A percentile compares a stretch with the other conserved stretches of the same genome.
phyloP scores from a whole-genome alignment of 1,139 yeast species.

The Kurtzmaniella quercitrusa region DNA sequence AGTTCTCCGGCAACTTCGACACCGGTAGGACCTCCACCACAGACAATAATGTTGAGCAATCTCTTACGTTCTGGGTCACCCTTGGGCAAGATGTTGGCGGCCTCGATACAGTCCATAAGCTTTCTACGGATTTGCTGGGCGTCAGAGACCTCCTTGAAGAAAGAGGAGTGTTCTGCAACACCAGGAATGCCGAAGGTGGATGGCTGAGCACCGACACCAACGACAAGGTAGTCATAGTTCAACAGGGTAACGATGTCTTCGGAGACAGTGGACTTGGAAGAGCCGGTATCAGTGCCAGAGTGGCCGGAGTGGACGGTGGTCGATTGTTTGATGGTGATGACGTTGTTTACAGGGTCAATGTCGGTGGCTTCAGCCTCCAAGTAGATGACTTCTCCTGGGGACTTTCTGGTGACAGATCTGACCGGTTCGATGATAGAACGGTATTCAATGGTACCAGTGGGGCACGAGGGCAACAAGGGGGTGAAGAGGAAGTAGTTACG shows the following conservation, averaged over 20 bases:
- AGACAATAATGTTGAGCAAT: conserved; percentile 77
- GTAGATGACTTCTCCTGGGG: conserved; percentile 75
- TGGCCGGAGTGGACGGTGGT: conserved; percentile 51
- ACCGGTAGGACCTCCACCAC: conserved; percentile 98
- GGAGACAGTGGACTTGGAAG: conserved; percentile 47
- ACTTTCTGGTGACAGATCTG: conserved; percentile 43
- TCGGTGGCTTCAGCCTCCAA: conserved; percentile 89
- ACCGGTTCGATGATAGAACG: conserved; percentile 90
- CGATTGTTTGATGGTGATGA: conserved; percentile 54
- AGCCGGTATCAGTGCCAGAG: conserved; percentile 48
- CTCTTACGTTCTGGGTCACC: conserved; percentile 78
- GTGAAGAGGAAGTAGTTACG: conserved; percentile 93
- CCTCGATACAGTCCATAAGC: conserved; percentile 77
- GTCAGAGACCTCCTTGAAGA: conserved; percentile 83
- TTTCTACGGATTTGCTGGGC: conserved; percentile 72
- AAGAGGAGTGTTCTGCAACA: conserved; percentile 80
- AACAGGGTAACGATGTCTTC: conserved; percentile 47
- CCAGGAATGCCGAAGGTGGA: conserved; percentile 93
- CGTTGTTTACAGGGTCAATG: conserved; percentile 66
- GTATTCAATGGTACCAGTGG: conserved; percentile 88
- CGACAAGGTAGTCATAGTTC: conserved; percentile 73
- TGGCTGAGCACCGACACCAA: conserved; percentile 91
- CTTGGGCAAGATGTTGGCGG: conserved; percentile 71
- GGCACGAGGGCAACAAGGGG: conserved; percentile 88
- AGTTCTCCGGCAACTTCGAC: conserved; percentile 95